phyloP scores from a whole-genome alignment of 1,284 basidiomycete genomes.

The Cutaneotrichosporon cyanovorans region DNA sequence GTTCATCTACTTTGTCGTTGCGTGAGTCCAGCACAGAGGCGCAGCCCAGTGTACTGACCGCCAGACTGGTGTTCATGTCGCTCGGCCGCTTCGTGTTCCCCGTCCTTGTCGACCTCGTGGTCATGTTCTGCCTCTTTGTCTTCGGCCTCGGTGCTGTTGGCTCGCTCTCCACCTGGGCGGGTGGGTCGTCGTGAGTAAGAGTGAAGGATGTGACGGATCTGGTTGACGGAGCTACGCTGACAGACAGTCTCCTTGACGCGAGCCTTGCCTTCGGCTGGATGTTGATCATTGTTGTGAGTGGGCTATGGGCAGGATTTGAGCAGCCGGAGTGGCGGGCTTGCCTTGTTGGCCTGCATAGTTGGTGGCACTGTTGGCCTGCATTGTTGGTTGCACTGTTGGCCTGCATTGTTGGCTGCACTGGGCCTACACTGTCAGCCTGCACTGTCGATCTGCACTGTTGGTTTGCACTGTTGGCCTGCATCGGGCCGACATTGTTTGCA shows the following conservation, averaged over 20 bases:
- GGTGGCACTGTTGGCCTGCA: too few relatives aligned
- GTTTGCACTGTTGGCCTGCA: too few relatives aligned
- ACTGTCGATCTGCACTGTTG: too few relatives aligned
- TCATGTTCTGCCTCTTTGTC: slow-evolving; percentile 9
- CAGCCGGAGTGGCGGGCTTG: too few relatives aligned
- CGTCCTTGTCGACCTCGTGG: slow-evolving; percentile 7
- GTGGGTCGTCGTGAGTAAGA: background rate
- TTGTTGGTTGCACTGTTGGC: too few relatives aligned
- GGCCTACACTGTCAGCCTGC: too few relatives aligned
- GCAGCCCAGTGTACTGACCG: too few relatives aligned
- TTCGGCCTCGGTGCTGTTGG: slow-evolving; percentile 10
- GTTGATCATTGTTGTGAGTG: slow-evolving; percentile 34
- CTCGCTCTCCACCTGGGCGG: slow-evolving; percentile 4
- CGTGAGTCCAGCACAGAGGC: slow-evolving; percentile 22
- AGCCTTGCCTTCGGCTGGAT: slow-evolving; percentile 36
- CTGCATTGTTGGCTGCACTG: too few relatives aligned
- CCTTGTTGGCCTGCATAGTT: too few relatives aligned
- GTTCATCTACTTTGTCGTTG: slow-evolving; percentile 25
- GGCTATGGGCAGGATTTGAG: too few relatives aligned
- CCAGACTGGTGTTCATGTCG: slow-evolving; percentile 1
- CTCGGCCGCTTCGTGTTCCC: slow-evolving; percentile 6
- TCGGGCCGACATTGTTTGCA: too few relatives aligned
- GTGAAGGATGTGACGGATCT: too few relatives aligned
- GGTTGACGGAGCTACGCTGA: background rate
- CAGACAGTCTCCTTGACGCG: slow-evolving; percentile 24